phyloP scores from a whole-genome alignment of 129 eudicot genomes.

The Saussurea involucrata region DNA sequence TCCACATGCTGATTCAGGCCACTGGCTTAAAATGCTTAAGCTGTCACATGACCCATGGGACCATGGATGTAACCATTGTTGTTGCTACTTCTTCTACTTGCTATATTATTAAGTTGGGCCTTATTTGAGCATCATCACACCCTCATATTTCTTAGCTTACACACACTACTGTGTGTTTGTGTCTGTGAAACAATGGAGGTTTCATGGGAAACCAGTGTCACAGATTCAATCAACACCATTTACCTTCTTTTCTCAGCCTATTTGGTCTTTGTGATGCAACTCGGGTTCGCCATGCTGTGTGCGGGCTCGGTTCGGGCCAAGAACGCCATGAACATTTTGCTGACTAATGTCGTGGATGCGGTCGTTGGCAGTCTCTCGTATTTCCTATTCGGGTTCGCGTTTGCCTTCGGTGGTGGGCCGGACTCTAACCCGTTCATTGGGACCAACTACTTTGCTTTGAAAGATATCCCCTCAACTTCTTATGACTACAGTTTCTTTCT shows the following conservation, averaged over 20 bases:
- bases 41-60: constrained; percentile 30
- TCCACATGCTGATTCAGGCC: constrained; percentile 29
- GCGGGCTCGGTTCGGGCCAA: constrained; percentile 77
- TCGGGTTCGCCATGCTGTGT: constrained; percentile 73
- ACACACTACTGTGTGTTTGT: constrained; percentile 20
- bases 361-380: constrained; percentile 68
- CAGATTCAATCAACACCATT: constrained; percentile 54
- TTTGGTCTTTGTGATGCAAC: constrained; percentile 61
- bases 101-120: constrained; percentile 19
- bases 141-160: constrained; percentile 32
- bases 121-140: constrained; percentile 4
- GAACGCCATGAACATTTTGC: constrained; percentile 69
- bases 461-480: constrained; percentile 38
- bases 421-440: constrained; percentile 57
- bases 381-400: constrained; percentile 58
- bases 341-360: constrained; percentile 68
- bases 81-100: constrained; percentile 24
- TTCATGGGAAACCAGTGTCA: constrained; percentile 66
- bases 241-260: constrained; percentile 69
- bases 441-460: constrained; percentile 45
- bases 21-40: constrained; percentile 34
- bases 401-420: constrained; percentile 52
- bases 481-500: constrained; percentile 62
- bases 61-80: constrained; percentile 25
- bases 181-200: constrained; percentile 37